Percentiles rank a stretch among this genome's conserved stretches.
These are phyloP conservation scores for Ephemerocybe angulata DNA, from an alignment of 768 basidiomycete genomes.

Conservation along the genomic window DNA sequence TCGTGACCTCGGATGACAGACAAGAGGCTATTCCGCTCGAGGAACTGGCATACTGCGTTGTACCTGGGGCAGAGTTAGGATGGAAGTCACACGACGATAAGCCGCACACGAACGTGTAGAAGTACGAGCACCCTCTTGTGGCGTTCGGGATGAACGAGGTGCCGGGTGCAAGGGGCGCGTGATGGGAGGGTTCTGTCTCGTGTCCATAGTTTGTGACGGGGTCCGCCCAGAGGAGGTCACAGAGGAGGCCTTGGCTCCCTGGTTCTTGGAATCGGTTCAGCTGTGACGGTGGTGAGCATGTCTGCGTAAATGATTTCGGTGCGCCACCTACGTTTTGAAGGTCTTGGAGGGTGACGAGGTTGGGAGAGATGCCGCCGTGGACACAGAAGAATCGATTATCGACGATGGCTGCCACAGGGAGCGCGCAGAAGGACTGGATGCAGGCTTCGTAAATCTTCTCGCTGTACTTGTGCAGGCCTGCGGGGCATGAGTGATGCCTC, in stretches of 20 bases:
- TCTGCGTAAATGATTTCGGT: not conserved
- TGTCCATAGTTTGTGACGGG: conserved; percentile 87
- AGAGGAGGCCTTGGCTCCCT: conserved; percentile 85
- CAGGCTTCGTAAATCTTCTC: conserved; percentile 87
- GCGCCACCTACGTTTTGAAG: conserved; percentile 18
- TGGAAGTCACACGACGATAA: not conserved
- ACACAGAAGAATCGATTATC: conserved; percentile 97
- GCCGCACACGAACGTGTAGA: conserved; percentile 70
- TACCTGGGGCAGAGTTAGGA: conserved; percentile 39
- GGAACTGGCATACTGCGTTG: conserved; percentile 87
- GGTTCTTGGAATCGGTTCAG: conserved; percentile 93
- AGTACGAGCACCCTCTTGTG: conserved; percentile 88
- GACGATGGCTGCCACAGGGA: conserved; percentile 89
- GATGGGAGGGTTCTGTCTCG: conserved; percentile 54
- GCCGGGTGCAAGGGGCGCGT: conserved; percentile 53
- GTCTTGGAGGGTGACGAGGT: conserved; percentile 76
- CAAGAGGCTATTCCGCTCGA: conserved; percentile 87
- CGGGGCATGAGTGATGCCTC: not conserved
- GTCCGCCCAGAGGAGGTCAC: conserved; percentile 96
- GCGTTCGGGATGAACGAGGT: conserved; percentile 75
- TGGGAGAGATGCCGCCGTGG: conserved; percentile 92
- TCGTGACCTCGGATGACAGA: conserved; percentile 96
- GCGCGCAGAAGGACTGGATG: conserved; percentile 81
- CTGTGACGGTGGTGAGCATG: conserved; percentile 33
- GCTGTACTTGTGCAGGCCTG: conserved; percentile 91